Evolutionary conservation across 805 yeast genomes (phyloP).

Genomic region (Cyberlindnera petersonii): DNA sequence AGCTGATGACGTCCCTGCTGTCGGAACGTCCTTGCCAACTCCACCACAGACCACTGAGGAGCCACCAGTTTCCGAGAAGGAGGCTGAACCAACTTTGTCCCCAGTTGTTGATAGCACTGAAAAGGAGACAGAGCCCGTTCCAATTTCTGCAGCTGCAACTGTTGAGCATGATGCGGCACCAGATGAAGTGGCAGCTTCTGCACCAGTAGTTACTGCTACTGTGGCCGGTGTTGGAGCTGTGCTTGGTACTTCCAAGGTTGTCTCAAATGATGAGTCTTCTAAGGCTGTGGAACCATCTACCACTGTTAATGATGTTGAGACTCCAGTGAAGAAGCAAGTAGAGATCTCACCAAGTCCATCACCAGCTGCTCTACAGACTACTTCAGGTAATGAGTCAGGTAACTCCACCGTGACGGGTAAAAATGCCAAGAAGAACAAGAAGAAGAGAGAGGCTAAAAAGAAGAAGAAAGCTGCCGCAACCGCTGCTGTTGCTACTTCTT

Average conservation of each 20-base stretch:
- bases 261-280: not conserved
- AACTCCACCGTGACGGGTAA: slow-evolving; percentile 10
- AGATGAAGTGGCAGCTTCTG: not conserved
- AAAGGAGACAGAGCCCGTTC: too few relatives aligned
- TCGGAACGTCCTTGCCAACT: slow-evolving; percentile 16
- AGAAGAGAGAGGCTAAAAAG: slow-evolving; percentile 23
- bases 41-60: slow-evolving; percentile 22
- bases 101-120: slow-evolving; percentile 2
- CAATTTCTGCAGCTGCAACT: not conserved
- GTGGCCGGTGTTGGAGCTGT: slow-evolving; percentile 4
- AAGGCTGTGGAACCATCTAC: not conserved
- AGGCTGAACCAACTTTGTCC: not conserved
- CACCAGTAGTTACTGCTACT: not conserved
- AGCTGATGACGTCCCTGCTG: slow-evolving; percentile 6
- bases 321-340: slow-evolving; percentile 1
- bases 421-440: slow-evolving; percentile 23
- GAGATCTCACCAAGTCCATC: slow-evolving; percentile 7
- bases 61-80: not conserved
- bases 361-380: slow-evolving; percentile 13
- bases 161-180: not conserved
- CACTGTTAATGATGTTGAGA: not conserved
- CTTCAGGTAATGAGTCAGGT: slow-evolving; percentile 13
- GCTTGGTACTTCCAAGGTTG: not conserved
- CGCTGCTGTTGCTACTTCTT: slow-evolving; percentile 4
- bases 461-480: slow-evolving; percentile 19